Evolutionary conservation across 2,329 filamentous ascomycete genomes (phyloP).

Genomic region (Cladosporium austrohemisphaericum): DNA sequence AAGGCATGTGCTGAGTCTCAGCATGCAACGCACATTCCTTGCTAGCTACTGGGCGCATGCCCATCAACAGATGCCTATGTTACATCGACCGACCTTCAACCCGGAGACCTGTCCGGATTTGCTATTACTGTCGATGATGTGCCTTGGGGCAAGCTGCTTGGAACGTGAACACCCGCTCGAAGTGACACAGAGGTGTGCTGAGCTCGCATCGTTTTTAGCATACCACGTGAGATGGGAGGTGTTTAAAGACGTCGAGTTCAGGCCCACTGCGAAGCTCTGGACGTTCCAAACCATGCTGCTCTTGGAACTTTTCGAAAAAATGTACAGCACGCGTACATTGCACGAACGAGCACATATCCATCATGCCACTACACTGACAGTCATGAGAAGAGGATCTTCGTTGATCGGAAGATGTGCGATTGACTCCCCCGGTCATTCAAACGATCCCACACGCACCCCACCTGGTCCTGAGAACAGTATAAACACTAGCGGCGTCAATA

Average conservation of each 20-base stretch:
- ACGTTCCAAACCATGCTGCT: conserved; percentile 88
- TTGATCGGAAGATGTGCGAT: conserved; percentile 80
- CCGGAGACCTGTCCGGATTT: conserved; percentile 82
- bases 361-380: conserved; percentile 87
- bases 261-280: conserved; percentile 91
- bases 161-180: conserved; percentile 76
- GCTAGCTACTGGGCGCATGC: conserved; percentile 93
- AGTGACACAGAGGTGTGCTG: conserved; percentile 70
- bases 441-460: conserved; percentile 48
- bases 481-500: conserved; percentile 51
- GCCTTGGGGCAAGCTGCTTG: conserved; percentile 84
- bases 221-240: conserved; percentile 96
- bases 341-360: conserved; percentile 96
- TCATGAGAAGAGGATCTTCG: conserved; percentile 91
- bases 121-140: conserved; percentile 82
- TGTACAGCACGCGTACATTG: conserved; percentile 86
- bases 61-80: conserved; percentile 87
- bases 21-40: conserved; percentile 95
- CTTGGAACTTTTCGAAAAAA: conserved; percentile 93
- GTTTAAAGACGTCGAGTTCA: conserved; percentile 85
- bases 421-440: conserved; percentile 69
- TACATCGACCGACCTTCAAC: conserved; percentile 91
- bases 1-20: conserved; percentile 67
- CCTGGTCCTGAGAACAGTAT: conserved; percentile 47
- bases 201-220: conserved; percentile 83